Conservation (phyloP, 495 filamentous ascomycete genomes). For the Aspergillus funiculosus region DNA sequence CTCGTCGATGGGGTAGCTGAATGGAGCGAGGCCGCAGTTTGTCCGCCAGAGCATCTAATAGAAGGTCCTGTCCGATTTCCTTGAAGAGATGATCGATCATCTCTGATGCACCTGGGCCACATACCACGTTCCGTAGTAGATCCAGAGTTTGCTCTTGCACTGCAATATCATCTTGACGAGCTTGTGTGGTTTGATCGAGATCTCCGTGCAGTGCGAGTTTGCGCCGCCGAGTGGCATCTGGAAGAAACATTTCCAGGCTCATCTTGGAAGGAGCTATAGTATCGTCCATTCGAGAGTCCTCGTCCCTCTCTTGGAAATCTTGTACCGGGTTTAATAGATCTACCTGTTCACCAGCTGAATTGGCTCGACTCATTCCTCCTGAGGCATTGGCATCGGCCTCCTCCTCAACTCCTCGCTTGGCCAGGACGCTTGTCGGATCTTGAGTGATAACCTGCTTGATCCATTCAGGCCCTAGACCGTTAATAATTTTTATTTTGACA, state of each 20-base stretch:
- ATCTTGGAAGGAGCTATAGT: conserved; percentile 38
- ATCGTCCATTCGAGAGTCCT: conserved; percentile 61
- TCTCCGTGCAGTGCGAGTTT: conserved; percentile 47
- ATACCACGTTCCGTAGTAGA: conserved; percentile 83
- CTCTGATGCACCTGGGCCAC: conserved; percentile 56
- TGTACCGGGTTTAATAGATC: conserved; percentile 58
- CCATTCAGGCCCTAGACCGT: conserved; percentile 72
- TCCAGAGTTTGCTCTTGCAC: conserved; percentile 89
- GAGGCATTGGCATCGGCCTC: conserved; percentile 33
- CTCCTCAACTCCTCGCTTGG: conserved; percentile 33
- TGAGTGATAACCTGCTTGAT: conserved; percentile 66
- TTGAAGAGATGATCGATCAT: conserved; percentile 82
- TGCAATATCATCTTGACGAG: conserved; percentile 68
- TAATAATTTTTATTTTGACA: conserved; percentile 67
- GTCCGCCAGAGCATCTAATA: conserved; percentile 69
- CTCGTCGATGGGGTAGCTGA: conserved; percentile 35
- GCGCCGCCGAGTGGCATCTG: conserved; percentile 37
- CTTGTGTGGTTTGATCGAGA: conserved; percentile 43
- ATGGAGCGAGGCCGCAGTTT: conserved; percentile 58
- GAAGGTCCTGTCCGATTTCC: conserved; percentile 63
- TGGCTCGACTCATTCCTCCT: conserved; percentile 55
- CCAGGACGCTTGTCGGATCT: conserved; percentile 31
- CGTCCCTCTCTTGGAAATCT: conserved; percentile 52
- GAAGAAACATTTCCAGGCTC: conserved; percentile 39
- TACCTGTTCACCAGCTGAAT: conserved; percentile 60